Evolutionary conservation across 345 rosid species (phyloP).

Genomic region (Bruguiera sexangula): DNA sequence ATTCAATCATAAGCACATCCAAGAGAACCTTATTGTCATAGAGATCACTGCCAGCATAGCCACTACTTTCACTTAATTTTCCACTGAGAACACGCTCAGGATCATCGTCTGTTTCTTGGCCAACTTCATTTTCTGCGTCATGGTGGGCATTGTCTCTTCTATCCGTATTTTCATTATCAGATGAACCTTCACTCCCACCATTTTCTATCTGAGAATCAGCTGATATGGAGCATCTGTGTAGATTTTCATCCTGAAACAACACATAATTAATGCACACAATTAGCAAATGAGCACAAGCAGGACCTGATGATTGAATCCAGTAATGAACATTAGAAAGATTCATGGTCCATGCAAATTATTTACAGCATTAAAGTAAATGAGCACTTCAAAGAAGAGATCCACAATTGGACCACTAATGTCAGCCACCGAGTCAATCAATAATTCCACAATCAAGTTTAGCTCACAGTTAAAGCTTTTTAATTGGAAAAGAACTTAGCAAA

Average conservation of each 20-base stretch:
- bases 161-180: conserved; percentile 80
- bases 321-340: background rate
- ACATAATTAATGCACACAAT: conserved; percentile 1
- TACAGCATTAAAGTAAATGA: background rate
- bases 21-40: conserved; percentile 69
- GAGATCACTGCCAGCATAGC: conserved; percentile 75
- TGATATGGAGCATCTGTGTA: conserved; percentile 89
- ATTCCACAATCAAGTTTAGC: background rate
- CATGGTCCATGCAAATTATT: background rate
- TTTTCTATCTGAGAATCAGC: conserved; percentile 86
- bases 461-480: background rate
- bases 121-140: conserved; percentile 88
- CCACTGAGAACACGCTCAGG: conserved; percentile 73
- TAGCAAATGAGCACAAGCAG: background rate
- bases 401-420: background rate
- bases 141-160: conserved; percentile 69
- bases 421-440: background rate
- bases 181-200: conserved; percentile 87
- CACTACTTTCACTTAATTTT: conserved; percentile 90
- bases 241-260: conserved; percentile 80
- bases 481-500: background rate
- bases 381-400: background rate
- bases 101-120: conserved; percentile 76
- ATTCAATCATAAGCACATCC: background rate
- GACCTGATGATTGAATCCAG: background rate